These are phyloP conservation scores for Cucumis variabilis DNA, from an alignment of 331 rosid species.

Conservation along the genomic window DNA sequence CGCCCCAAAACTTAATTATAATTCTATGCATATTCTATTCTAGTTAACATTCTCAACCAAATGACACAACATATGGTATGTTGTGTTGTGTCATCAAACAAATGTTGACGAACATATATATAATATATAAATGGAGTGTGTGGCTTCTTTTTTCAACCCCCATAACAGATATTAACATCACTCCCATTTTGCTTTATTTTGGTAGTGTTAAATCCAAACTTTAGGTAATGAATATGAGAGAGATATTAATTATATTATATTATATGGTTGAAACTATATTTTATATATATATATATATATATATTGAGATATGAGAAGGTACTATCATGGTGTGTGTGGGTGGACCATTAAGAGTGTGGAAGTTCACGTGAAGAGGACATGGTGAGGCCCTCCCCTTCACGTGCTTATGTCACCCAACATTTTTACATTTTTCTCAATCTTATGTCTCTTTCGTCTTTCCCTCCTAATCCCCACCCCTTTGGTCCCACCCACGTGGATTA, in stretches of 20 bases:
- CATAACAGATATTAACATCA: neutral
- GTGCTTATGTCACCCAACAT: conserved; percentile 20
- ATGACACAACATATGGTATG: no score
- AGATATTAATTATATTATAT: neutral
- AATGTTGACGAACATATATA: no score
- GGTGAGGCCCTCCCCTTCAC: conserved; percentile 22
- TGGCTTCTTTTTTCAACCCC: neutral
- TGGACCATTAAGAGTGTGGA: neutral
- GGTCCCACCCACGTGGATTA: conserved; percentile 31
- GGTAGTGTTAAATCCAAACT: neutral
- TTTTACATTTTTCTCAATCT: conserved; percentile 16
- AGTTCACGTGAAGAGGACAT: conserved; percentile 28
- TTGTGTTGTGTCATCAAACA: no score
- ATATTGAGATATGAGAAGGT: neutral
- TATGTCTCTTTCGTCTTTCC: conserved; percentile 22
- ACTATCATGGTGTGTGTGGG: neutral
- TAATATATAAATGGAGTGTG: no score
- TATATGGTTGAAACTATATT: neutral
- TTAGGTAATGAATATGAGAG: neutral
- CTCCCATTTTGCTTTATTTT: neutral
- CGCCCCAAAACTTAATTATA: neutral
- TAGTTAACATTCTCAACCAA: no score
- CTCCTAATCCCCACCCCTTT: neutral
- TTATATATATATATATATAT: neutral
- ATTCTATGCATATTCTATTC: no score